Evolutionary conservation across 495 filamentous ascomycete species (phyloP), one percentile per base, ranked within the genome.

Genomic region (Hypoxylon lienhwacheense): DNA sequence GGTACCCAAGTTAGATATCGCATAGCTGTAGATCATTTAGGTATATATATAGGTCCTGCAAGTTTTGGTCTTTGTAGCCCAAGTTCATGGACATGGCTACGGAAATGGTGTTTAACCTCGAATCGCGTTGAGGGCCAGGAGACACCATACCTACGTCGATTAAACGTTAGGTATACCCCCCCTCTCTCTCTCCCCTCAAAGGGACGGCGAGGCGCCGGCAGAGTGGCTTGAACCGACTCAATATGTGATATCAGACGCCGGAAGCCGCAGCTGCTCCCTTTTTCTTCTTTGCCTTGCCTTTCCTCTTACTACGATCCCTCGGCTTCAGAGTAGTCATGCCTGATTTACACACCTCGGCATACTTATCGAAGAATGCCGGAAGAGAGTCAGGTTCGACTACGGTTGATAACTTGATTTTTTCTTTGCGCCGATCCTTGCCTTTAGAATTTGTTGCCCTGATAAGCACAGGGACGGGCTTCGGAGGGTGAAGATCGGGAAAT

Each of bases 321-420:
- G 95, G 96, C 87, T 96, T 97, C 76, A 98, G 62, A 20, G 81
- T 76, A 1, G 59, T 55, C 91, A 97, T 97, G 12, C 91, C 90
- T 0, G 77, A 71, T 74, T 93, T 97, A 69, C 90, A 95, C 5
- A 89, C 78, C 60, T 97, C 95, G n/a, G 90, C 91, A 70, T 97
- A 98, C 31, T 81, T 79, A 11, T 74, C 74, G 70, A 88, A 98
- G 60, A 98, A 98, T 0, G 67, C 72, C 29, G 95, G 90, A 3
- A 97, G 70, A 2, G 85, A 82, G 32, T 83, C 82, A 7, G 87
- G 80, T 36, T 84, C 75, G 8, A 97, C 90, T 2, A 96, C 64
- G 0, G 95, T 97, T 1, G 87, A 89, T 21, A 97, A 61, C 69
- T 96, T 96, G 55, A 89, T 72, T 70, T 89, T 95, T 1, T 70